Percentiles rank a stretch among this genome's conserved stretches.
Conservation (phyloP, 2,329 filamentous ascomycete species). For the Penicillium verrucosum region DNA sequence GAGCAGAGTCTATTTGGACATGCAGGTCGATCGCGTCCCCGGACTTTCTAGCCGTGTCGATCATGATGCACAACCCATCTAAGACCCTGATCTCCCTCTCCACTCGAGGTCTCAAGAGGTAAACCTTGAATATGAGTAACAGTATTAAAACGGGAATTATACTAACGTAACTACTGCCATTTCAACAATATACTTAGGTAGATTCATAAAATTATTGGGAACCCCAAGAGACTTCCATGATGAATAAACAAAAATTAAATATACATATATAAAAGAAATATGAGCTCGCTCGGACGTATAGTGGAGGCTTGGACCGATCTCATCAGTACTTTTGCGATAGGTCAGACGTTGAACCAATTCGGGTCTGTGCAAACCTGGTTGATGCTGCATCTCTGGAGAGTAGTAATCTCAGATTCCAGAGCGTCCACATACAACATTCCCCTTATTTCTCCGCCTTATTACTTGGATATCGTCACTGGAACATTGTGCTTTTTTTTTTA, state of each 20-base stretch:
- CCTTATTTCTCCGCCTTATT: constrained; percentile 4
- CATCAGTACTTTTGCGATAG: constrained; percentile 13
- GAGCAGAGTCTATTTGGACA: constrained; percentile 27
- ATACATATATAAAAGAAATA: neutral
- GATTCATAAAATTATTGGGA: too few species aligned
- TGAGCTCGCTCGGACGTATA: constrained; percentile 11
- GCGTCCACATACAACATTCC: neutral
- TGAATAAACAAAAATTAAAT: neutral
- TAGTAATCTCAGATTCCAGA: constrained; percentile 9
- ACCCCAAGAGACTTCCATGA: neutral
- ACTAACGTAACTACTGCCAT: neutral
- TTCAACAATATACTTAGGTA: neutral
- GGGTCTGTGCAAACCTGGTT: constrained; percentile 26
- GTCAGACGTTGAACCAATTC: constrained; percentile 8
- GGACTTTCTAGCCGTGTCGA: constrained; percentile 9
- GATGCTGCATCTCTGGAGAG: constrained; percentile 15
- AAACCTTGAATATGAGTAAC: neutral
- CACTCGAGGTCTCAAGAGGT: constrained; percentile 4
- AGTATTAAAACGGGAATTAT: neutral
- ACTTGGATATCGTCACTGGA: neutral
- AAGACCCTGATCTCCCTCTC: constrained; percentile 5
- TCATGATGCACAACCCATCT: constrained; percentile 1
- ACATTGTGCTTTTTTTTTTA: neutral
- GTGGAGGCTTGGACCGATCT: constrained; percentile 12
- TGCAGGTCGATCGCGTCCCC: constrained; percentile 17